These are phyloP conservation scores for Podaxis mareebaensis DNA, from an alignment of 768 basidiomycete species.

Conservation along the genomic window DNA sequence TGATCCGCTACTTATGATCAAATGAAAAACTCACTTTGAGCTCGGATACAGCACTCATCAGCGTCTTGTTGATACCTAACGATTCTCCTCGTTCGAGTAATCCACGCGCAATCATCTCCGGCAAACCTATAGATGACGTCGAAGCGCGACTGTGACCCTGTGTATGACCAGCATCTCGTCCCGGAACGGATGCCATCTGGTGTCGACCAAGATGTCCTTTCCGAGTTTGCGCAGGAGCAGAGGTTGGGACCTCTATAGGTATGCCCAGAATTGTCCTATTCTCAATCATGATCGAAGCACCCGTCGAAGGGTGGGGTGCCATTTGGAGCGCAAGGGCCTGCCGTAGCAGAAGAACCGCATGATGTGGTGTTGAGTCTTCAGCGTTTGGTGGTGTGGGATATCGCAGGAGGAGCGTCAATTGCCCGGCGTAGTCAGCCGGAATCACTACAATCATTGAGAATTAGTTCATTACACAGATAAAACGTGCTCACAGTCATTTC, in stretches of 20 bases:
- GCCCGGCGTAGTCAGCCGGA: constrained; percentile 81
- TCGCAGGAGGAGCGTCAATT: constrained; percentile 81
- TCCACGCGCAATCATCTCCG: constrained; percentile 73
- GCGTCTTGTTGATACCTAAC: constrained; percentile 80
- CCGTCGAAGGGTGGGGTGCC: constrained; percentile 71
- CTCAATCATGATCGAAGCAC: constrained; percentile 77
- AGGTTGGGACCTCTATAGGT: constrained; percentile 61
- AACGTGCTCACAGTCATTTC: constrained; percentile 74
- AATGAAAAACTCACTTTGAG: constrained; percentile 52
- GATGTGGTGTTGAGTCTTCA: constrained; percentile 45
- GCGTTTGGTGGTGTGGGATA: constrained; percentile 64
- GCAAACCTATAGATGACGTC: constrained; percentile 51
- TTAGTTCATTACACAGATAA: not conserved
- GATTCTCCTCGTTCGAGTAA: constrained; percentile 76
- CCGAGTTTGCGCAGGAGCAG: constrained; percentile 20
- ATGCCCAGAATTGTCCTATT: constrained; percentile 80
- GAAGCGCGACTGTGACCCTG: constrained; percentile 38
- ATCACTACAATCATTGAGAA: constrained; percentile 54
- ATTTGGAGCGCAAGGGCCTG: constrained; percentile 83
- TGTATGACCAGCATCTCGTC: constrained; percentile 18
- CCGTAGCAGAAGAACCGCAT: constrained; percentile 69
- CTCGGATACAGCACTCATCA: constrained; percentile 80
- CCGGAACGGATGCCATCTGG: constrained; percentile 22
- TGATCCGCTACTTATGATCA: not conserved
- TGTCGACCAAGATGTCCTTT: constrained; percentile 20